Base-by-base conservation (phyloP, 2,329 filamentous ascomycete genomes). In the Penicillium sp. region DNA sequence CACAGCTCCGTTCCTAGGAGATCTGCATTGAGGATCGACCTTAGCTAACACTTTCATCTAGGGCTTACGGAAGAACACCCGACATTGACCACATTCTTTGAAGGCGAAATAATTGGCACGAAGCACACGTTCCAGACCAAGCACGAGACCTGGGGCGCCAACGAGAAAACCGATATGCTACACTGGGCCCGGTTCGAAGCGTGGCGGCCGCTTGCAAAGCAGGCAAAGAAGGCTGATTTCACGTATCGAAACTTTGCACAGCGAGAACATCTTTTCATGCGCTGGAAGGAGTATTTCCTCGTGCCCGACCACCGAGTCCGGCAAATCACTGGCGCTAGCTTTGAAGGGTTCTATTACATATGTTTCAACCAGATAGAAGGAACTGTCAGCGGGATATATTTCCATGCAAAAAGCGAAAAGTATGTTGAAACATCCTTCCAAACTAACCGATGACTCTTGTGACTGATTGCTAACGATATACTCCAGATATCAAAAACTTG, bases 321-420 rank as follows among this genome's bases (percentile, higher is more conserved):
- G 60, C 95, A 90, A 11, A 96, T 99, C 60, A 89, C 86, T 33
- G 94, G 94, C 18, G 94, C 94, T 7, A 97, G 93, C 68, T 99
- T 97, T 59, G 94, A 99, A 69, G 94, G 94, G 0, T 99, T 99
- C 71, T 99, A 97, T 72, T 99, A 99, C 69, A 97, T 99, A 63
- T 97, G 92, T 77, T 97, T 97, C 78, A 96, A 97, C 72, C 93
- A 97, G 74, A 78, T 91, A 49, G 83, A 87, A 61, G 94, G 93
- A 7, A 87, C 83, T 61, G 89, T 99, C 42, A 92, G 86, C 68
- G 94, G 94, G 18, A 96, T 97, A 58, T 99, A 99, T 75, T 99
- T 96, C 72, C 94, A 99, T 76, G 89, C 90, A 12, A 96, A 96
- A 78, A 97, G 92, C 76, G 93, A 97, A 78, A 96, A 93, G 90